These are phyloP conservation scores for Dioszegia crocea DNA, from an alignment of 768 basidiomycete species.

Conservation along the genomic window DNA sequence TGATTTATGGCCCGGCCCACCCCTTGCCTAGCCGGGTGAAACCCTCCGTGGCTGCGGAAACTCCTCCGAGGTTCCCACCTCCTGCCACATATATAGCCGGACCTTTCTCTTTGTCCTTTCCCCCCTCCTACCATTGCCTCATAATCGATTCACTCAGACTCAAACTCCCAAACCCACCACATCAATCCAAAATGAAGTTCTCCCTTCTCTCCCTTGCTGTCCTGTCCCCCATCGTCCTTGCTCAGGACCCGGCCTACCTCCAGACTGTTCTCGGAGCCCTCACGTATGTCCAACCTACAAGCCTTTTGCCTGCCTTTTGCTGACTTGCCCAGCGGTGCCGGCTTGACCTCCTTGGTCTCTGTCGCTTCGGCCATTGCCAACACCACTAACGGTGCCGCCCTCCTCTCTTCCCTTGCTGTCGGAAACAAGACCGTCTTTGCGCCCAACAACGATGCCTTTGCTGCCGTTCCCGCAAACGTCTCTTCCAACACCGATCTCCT, in stretches of 20 bases:
- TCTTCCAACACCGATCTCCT: constrained; percentile 50
- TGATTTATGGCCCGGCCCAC: too few relatives aligned
- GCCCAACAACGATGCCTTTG: constrained; percentile 50
- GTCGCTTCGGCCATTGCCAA: constrained; percentile 53
- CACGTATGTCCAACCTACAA: constrained; percentile 27
- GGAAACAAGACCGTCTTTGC: constrained; percentile 56
- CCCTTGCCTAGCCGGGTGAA: not conserved
- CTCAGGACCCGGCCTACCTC: constrained; percentile 38
- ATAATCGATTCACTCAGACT: not conserved
- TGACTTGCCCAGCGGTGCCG: constrained; percentile 17
- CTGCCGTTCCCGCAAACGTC: constrained; percentile 48
- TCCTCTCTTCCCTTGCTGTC: constrained; percentile 51
- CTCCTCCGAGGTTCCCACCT: too few relatives aligned
- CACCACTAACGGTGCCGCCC: constrained; percentile 52
- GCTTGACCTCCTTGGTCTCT: constrained; percentile 53
- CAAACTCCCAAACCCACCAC: too few relatives aligned
- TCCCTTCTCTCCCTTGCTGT: constrained; percentile 30
- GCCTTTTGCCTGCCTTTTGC: not conserved
- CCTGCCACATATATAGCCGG: too few relatives aligned
- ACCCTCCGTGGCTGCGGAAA: not conserved
- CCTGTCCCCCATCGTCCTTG: constrained; percentile 41
- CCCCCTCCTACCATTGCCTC: not conserved
- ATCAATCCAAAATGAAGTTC: constrained; percentile 22
- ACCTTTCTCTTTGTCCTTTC: too few relatives aligned
- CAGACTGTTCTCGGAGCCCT: constrained; percentile 31